Conservation (phyloP, 2,329 filamentous ascomycete genomes). For the Pseudogymnoascus sp. region DNA sequence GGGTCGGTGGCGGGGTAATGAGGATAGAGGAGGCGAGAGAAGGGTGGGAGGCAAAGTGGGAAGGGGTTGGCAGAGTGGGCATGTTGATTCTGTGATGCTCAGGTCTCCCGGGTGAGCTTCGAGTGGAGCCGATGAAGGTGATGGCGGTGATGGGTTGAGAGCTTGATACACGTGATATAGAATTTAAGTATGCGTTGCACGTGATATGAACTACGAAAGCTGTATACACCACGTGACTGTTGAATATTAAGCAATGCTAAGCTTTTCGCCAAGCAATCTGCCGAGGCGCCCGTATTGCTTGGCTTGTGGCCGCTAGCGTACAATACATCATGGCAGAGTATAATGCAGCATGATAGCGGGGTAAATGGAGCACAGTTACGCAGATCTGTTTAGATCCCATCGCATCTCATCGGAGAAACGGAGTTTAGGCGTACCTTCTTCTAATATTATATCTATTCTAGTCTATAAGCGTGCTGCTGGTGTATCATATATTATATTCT, state of each 20-base stretch:
- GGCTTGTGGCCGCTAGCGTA: neutral
- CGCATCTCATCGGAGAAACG: neutral
- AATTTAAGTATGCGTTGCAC: neutral
- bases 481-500: neutral
- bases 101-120: neutral
- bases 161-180: neutral
- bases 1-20: conserved; percentile 26
- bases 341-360: neutral
- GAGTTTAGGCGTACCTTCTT: neutral
- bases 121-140: neutral
- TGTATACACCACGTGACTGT: neutral
- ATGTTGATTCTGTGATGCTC: neutral
- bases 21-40: conserved; percentile 20
- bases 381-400: neutral
- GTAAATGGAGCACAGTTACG: neutral
- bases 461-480: neutral
- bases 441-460: neutral
- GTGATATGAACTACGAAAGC: neutral
- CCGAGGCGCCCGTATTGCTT: neutral
- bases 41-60: conserved; percentile 41
- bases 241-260: neutral
- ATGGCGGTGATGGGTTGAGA: neutral
- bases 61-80: conserved; percentile 28
- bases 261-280: neutral
- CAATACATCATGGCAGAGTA: neutral